phyloP scores from a whole-genome alignment of 257 asterid genomes.

The Fraxinus anomala region DNA sequence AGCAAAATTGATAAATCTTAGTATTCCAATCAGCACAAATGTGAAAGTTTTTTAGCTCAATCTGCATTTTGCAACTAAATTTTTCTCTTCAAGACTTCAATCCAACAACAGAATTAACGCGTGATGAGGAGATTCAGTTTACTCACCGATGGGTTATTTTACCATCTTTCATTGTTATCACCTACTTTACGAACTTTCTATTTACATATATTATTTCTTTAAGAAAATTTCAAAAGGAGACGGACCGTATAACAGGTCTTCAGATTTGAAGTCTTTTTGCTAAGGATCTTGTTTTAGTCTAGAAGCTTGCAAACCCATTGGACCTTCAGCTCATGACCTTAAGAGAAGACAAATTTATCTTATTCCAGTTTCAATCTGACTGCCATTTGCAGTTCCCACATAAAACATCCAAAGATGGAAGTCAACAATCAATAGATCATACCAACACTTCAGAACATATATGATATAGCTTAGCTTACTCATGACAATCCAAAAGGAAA shows the following conservation, averaged over 20 bases:
- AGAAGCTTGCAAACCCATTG: neutral
- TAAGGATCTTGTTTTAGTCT: neutral
- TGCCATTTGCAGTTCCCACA: neutral
- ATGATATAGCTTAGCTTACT: neutral
- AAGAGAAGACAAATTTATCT: neutral
- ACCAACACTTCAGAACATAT: neutral
- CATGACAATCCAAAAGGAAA: conserved; percentile 4
- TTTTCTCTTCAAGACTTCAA: neutral
- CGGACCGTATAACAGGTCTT: neutral
- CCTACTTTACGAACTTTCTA: neutral
- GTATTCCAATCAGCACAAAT: neutral
- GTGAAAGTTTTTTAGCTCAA: neutral
- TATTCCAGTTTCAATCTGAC: neutral
- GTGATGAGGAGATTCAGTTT: too few species aligned
- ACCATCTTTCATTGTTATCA: neutral
- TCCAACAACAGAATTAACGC: too few species aligned
- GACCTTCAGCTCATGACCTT: neutral
- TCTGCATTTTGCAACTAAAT: neutral
- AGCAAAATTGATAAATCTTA: too few species aligned
- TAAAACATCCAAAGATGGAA: neutral
- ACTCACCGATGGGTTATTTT: neutral
- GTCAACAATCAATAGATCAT: neutral
- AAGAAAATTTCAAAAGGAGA: neutral
- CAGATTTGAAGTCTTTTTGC: neutral
- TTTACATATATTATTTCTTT: neutral